Conservation (phyloP, 805 yeast species). For the Nakazawaea holstii region DNA sequence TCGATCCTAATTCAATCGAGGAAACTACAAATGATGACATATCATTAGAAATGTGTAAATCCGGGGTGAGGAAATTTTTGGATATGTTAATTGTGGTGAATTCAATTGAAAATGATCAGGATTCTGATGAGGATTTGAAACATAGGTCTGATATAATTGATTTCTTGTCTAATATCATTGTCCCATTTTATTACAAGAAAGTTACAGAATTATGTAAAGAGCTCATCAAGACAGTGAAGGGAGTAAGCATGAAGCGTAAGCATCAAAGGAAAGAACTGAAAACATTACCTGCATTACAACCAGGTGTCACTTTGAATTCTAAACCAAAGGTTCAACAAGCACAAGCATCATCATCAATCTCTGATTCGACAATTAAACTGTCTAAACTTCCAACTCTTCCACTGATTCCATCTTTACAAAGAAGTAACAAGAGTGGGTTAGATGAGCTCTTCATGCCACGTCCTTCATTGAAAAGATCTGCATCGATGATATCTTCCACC, state of each 20-base stretch:
- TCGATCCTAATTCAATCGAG: not conserved
- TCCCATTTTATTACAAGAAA: slow-evolving; percentile 11
- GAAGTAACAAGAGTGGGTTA: slow-evolving; percentile 1
- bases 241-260: slow-evolving; percentile 9
- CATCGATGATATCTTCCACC: slow-evolving; percentile 5
- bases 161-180: slow-evolving; percentile 8
- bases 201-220: slow-evolving; percentile 6
- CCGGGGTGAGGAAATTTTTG: slow-evolving; percentile 7
- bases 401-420: not conserved
- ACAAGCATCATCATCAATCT: not conserved
- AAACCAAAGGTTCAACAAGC: not conserved
- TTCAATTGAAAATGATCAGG: not conserved
- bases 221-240: slow-evolving; percentile 10
- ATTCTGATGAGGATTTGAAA: not conserved
- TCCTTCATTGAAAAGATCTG: slow-evolving; percentile 7
- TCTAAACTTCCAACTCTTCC: not conserved
- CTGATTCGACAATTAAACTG: not conserved
- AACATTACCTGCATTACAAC: not conserved
- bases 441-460: slow-evolving; percentile 4
- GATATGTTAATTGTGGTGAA: slow-evolving; percentile 7
- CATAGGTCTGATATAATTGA: slow-evolving; percentile 4
- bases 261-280: not conserved
- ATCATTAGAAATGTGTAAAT: slow-evolving; percentile 1
- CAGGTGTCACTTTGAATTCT: not conserved
- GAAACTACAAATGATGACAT: not conserved